Base-by-base conservation (phyloP, 2,329 filamentous ascomycete genomes). In the Hypoxylon sp. region DNA sequence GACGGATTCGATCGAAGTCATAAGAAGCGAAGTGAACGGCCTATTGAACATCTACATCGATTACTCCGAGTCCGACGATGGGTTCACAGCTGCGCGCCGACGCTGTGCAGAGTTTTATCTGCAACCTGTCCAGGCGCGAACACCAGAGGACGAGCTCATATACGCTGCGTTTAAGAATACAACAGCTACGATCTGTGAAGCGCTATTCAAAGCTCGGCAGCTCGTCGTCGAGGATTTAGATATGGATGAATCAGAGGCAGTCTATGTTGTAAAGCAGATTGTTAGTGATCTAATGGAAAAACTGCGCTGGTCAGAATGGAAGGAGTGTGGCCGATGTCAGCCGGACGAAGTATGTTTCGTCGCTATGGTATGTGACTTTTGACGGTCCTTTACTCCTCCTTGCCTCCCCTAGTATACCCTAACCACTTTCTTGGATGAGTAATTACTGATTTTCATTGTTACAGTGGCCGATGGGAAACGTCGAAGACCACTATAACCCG, bases 81-180 rank as follows among this genome's bases (percentile, higher is more conserved):
- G 42, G 5, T 48, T 80, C 14, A 71, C 74, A 1, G 76, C 76
- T 0, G 84, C 87, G 10, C 79, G 81, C 4, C 76, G 80, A 1
- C 79, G 82, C 50, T 91, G 88, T 74, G 78, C 82, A 0, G 63
- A 77, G 6, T 84, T 87, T 58, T 85, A 83, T 63, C 78, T 86
- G 0, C 67, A 74, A 2, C 74, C 81, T 0, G 76, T 77, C 0
- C 62, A 66, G 0, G 65, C 74, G 3, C 80, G 76, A 73, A 86
- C 83, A 1, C 31, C 71, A 2, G 78, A 82, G 33, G 86, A 88
- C 67, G 59, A 74, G 2, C 73, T 87, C 17, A 81, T 88, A n/a
- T 75, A 82, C 54, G 75, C 80, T 0, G 83, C 84, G 0, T 67
- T 88, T 6, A 62, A 74, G 52, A 66, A 42, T 14, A 74, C 72